A percentile compares a stretch with the other conserved stretches of the same genome.
phyloP scores from a whole-genome alignment of 768 basidiomycete genomes.

The Pisolithus albus region DNA sequence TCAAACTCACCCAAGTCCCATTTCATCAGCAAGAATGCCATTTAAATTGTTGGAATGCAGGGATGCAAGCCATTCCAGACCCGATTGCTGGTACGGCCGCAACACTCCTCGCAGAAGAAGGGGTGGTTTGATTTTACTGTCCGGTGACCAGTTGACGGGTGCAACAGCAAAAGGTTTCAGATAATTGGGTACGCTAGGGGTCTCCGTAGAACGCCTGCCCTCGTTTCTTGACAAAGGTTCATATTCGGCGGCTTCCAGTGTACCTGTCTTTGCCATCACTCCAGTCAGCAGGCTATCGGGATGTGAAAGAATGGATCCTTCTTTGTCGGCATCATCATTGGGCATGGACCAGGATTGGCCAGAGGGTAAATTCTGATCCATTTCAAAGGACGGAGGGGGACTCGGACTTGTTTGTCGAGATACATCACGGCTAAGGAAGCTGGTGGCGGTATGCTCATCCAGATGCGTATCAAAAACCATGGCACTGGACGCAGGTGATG shows the following conservation, averaged over 20 bases:
- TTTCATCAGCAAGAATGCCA: conserved; percentile 86
- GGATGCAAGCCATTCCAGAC: conserved; percentile 90
- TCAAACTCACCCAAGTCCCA: conserved; percentile 79
- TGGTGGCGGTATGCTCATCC: conserved; percentile 5
- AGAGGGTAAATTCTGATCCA: background rate
- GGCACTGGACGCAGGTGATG: conserved; percentile 26
- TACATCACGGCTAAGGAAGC: background rate
- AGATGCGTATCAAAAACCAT: conserved; percentile 13
- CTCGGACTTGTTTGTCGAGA: background rate
- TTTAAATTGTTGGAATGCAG: conserved; percentile 76
- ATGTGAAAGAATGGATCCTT: background rate
- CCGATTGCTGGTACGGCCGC: conserved; percentile 89
- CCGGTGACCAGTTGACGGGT: conserved; percentile 60
- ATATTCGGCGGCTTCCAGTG: background rate
- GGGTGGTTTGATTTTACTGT: conserved; percentile 52
- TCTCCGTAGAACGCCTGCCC: conserved; percentile 29
- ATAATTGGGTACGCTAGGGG: conserved; percentile 43
- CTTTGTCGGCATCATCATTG: background rate
- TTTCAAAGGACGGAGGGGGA: background rate
- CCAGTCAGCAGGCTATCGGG: background rate
- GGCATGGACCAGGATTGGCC: background rate
- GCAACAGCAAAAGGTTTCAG: conserved; percentile 66
- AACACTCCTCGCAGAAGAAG: conserved; percentile 80
- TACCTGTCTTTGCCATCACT: background rate
- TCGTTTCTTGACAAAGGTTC: conserved; percentile 5